Conservation (phyloP, 108 stramenopile species). For the Cyclotella baltica region DNA sequence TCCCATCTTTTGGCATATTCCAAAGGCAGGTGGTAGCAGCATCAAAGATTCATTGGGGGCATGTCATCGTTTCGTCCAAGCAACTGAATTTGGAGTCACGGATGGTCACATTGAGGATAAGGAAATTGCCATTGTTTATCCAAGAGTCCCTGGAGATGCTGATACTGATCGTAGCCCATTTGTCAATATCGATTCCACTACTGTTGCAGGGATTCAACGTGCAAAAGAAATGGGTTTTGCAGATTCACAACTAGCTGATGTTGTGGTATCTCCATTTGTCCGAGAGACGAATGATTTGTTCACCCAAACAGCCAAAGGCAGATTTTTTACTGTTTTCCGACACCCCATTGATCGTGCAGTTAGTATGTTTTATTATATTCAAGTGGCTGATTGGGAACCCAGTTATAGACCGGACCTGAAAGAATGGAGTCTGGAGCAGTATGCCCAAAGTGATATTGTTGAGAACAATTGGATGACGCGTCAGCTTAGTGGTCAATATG, state of each 20-base stretch:
- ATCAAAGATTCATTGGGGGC: slow-evolving; percentile 64
- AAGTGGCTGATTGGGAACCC: slow-evolving; percentile 61
- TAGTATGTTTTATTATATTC: slow-evolving; percentile 66
- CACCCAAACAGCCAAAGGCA: slow-evolving; percentile 53
- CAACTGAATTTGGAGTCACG: slow-evolving; percentile 66
- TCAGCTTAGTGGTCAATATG: slow-evolving; percentile 54
- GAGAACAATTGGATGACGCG: slow-evolving; percentile 75
- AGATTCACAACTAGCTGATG: slow-evolving; percentile 62
- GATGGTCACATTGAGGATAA: slow-evolving; percentile 64
- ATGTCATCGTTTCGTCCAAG: slow-evolving; percentile 63
- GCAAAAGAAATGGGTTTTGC: slow-evolving; percentile 67
- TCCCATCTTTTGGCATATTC: slow-evolving; percentile 65
- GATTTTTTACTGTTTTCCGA: slow-evolving; percentile 65
- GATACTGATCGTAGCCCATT: slow-evolving; percentile 61
- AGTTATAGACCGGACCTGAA: slow-evolving; percentile 63
- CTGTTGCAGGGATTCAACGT: slow-evolving; percentile 57
- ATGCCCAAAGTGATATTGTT: slow-evolving; percentile 51
- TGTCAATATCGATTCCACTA: slow-evolving; percentile 72
- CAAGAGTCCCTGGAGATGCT: slow-evolving; percentile 48
- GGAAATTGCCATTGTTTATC: slow-evolving; percentile 63
- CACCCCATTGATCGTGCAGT: slow-evolving; percentile 68
- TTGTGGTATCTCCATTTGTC: slow-evolving; percentile 61
- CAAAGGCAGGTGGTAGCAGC: slow-evolving; percentile 60
- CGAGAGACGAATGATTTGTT: slow-evolving; percentile 66
- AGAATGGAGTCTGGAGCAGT: slow-evolving; percentile 63